phyloP scores from a whole-genome alignment of 1,139 yeast species.

The Tardiomyces depauwii region DNA sequence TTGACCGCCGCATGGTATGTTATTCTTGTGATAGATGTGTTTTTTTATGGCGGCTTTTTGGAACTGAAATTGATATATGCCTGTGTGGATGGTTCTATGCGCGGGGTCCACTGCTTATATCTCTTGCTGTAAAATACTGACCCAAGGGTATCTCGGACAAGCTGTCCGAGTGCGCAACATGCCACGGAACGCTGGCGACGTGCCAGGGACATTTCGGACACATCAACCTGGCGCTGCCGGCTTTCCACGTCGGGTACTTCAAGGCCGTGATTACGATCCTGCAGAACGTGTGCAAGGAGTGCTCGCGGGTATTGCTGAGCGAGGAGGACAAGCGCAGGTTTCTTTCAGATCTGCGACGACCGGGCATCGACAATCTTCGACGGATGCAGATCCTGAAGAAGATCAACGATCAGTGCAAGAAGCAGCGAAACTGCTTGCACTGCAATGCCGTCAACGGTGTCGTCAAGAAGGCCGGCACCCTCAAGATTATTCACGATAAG shows the following conservation, averaged over 20 bases:
- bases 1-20: slow-evolving; percentile 67
- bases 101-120: too few relatives aligned
- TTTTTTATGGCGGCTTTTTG: not conserved
- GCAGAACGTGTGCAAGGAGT: slow-evolving; percentile 85
- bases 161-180: slow-evolving; percentile 72
- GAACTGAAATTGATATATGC: too few relatives aligned
- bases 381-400: slow-evolving; percentile 81
- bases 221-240: slow-evolving; percentile 84
- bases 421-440: slow-evolving; percentile 78
- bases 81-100: too few relatives aligned
- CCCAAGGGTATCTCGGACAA: slow-evolving; percentile 73
- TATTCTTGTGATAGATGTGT: not conserved
- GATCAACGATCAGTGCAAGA: slow-evolving; percentile 85
- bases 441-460: slow-evolving; percentile 93
- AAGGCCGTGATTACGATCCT: slow-evolving; percentile 81
- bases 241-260: slow-evolving; percentile 95
- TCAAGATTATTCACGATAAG: slow-evolving; percentile 91
- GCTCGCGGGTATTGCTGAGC: slow-evolving; percentile 68
- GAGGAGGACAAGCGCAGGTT: slow-evolving; percentile 62
- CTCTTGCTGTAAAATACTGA: too few relatives aligned
- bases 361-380: slow-evolving; percentile 81
- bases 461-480: slow-evolving; percentile 93
- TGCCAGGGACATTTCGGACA: slow-evolving; percentile 99
- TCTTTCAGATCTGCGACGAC: slow-evolving; percentile 67
- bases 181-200: slow-evolving; percentile 84